Evolutionary conservation across 1,284 basidiomycete species (phyloP).

Genomic region (Porogramme epimiltina): DNA sequence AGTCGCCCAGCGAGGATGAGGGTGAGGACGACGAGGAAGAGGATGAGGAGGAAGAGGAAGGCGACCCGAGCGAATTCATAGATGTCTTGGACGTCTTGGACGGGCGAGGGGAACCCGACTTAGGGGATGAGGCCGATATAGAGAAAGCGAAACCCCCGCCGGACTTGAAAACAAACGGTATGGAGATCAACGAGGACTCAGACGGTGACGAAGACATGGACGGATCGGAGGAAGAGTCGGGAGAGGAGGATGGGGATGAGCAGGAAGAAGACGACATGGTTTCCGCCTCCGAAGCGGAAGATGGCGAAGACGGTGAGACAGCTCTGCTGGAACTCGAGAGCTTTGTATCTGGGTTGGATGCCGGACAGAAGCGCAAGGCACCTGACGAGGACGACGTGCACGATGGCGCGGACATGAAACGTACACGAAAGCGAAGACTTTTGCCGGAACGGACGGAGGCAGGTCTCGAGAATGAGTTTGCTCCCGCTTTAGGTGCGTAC

Average conservation of each 20-base stretch:
- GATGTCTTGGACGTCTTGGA: constrained; percentile 72
- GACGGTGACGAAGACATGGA: constrained; percentile 19
- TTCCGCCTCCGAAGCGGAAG: constrained; percentile 61
- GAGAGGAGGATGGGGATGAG: constrained; percentile 37
- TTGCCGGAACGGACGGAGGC: constrained; percentile 75
- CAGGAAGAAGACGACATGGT: constrained; percentile 44
- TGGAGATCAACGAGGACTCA: constrained; percentile 1
- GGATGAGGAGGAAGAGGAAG: constrained; percentile 55
- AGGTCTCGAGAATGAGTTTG: constrained; percentile 76
- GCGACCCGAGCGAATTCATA: constrained; percentile 61
- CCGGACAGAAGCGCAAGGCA: constrained; percentile 75
- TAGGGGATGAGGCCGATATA: constrained; percentile 25
- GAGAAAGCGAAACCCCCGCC: constrained; percentile 15
- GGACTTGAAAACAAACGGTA: constrained; percentile 18
- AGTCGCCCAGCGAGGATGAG: constrained; percentile 18
- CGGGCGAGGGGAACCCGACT: constrained; percentile 55
- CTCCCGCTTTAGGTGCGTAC: constrained; percentile 52
- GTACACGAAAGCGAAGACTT: constrained; percentile 58
- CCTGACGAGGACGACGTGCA: constrained; percentile 36
- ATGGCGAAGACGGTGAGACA: constrained; percentile 50
- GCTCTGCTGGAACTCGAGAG: constrained; percentile 69
- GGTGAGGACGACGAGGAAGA: constrained; percentile 33
- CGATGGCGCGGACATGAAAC: constrained; percentile 29
- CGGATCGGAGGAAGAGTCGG: neutral
- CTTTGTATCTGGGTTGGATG: constrained; percentile 74